Evolutionary conservation across 345 rosid species (phyloP).

Genomic region (Eucalyptus curtisii): DNA sequence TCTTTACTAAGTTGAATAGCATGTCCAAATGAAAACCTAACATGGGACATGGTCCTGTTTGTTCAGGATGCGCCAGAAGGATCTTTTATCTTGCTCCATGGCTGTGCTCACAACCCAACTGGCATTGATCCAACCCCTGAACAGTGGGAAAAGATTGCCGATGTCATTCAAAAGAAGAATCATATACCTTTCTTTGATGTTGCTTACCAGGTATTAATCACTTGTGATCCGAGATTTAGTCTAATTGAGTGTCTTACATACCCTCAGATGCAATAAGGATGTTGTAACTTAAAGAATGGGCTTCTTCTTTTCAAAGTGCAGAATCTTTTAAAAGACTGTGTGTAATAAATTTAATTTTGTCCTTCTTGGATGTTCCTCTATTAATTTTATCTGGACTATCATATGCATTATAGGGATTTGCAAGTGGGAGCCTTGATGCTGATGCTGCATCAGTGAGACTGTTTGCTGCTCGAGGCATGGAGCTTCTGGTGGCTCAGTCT

Average conservation of each 20-base stretch:
- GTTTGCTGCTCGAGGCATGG: constrained; percentile 79
- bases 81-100: constrained; percentile 90
- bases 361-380: not conserved
- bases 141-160: constrained; percentile 88
- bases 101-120: constrained; percentile 99
- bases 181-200: constrained; percentile 94
- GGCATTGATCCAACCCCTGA: constrained; percentile 96
- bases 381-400: not conserved
- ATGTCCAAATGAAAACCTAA: not conserved
- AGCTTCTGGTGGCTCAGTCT: constrained; percentile 89
- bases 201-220: constrained; percentile 75
- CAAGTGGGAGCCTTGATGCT: constrained; percentile 93
- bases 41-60: not conserved
- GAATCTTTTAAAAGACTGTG: not conserved
- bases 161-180: constrained; percentile 86
- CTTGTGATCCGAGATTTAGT: not conserved
- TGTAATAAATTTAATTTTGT: not conserved
- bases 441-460: constrained; percentile 90
- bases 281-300: not conserved
- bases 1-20: not conserved
- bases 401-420: constrained; percentile 58
- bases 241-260: not conserved
- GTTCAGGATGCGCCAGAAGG: constrained; percentile 88
- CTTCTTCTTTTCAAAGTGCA: not conserved
- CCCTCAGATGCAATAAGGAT: not conserved